Percentiles rank a stretch among this genome's conserved stretches.
Conservation (phyloP, 306 rosid species). For the Geum urbanum region DNA sequence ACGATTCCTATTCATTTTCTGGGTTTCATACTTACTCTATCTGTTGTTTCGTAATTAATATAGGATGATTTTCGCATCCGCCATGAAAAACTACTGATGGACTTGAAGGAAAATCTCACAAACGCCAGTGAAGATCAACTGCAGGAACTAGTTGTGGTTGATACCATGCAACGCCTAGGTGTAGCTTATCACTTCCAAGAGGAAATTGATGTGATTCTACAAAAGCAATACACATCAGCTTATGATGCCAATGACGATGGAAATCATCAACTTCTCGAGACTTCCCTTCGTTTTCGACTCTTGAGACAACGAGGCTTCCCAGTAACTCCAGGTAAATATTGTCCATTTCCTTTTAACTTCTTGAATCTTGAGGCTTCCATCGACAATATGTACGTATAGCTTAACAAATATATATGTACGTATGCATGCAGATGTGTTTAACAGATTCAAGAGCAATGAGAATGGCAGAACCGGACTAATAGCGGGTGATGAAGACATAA, state of each 20-base stretch:
- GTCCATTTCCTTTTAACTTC: background rate
- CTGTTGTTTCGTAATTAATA: too few species aligned
- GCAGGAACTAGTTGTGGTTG: slow-evolving; percentile 30
- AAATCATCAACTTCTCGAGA: slow-evolving; percentile 16
- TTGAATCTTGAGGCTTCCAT: too few species aligned
- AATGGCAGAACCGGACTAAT: slow-evolving; percentile 5
- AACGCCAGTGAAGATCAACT: slow-evolving; percentile 11
- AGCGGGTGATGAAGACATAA: too few species aligned
- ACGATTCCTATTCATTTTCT: too few species aligned
- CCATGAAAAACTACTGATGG: background rate
- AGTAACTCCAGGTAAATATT: slow-evolving; percentile 28
- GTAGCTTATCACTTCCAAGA: slow-evolving; percentile 40
- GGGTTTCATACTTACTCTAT: too few species aligned
- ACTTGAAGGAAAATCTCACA: background rate
- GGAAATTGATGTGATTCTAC: slow-evolving; percentile 35
- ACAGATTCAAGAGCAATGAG: slow-evolving; percentile 24
- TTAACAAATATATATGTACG: too few species aligned
- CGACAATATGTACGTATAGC: background rate
- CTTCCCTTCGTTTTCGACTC: slow-evolving; percentile 42
- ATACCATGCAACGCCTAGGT: slow-evolving; percentile 42
- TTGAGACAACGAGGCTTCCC: slow-evolving; percentile 40
- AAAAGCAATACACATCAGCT: slow-evolving; percentile 3
- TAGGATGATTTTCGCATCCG: background rate
- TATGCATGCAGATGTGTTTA: slow-evolving; percentile 23
- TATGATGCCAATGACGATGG: background rate